Conservation (phyloP, 2,329 filamentous ascomycete genomes). For the Monosporascus sp. region DNA sequence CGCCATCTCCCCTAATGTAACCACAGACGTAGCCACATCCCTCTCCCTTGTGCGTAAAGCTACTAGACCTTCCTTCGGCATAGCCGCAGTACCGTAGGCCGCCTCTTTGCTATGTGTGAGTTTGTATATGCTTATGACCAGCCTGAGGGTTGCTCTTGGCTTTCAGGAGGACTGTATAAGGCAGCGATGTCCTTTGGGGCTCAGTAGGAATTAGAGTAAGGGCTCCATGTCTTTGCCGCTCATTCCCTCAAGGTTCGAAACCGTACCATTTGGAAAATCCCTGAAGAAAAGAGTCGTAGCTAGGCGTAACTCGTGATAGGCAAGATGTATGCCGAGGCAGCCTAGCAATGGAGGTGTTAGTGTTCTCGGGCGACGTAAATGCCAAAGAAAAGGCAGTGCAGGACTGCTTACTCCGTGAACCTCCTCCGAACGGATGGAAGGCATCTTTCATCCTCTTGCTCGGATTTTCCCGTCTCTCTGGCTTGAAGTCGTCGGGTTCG, state of each 20-base stretch:
- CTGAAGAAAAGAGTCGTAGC: constrained; percentile 47
- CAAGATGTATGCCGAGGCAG: constrained; percentile 54
- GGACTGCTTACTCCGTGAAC: constrained; percentile 33
- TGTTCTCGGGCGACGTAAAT: background rate
- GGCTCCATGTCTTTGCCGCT: constrained; percentile 31
- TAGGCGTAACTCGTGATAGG: constrained; percentile 50
- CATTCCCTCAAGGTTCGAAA: constrained; percentile 30
- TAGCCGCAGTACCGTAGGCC: too few species aligned
- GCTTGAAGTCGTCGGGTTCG: constrained; percentile 32
- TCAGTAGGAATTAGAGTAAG: constrained; percentile 28
- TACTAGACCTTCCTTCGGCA: too few species aligned
- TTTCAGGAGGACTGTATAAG: constrained; percentile 17
- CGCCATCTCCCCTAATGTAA: too few species aligned
- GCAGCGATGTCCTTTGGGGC: constrained; percentile 27
- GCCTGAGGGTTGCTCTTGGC: background rate
- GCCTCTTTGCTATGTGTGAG: background rate
- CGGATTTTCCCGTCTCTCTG: constrained; percentile 32
- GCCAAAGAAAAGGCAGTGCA: too few species aligned
- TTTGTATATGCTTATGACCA: background rate
- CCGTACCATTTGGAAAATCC: constrained; percentile 32
- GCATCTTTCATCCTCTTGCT: constrained; percentile 38
- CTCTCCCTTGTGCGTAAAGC: too few species aligned
- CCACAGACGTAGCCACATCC: too few species aligned
- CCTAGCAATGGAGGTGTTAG: constrained; percentile 12
- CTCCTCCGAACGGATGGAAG: constrained; percentile 48